These are phyloP conservation scores for Dorcoceras hygrometricum DNA, from an alignment of 257 asterid genomes.

Conservation along the genomic window DNA sequence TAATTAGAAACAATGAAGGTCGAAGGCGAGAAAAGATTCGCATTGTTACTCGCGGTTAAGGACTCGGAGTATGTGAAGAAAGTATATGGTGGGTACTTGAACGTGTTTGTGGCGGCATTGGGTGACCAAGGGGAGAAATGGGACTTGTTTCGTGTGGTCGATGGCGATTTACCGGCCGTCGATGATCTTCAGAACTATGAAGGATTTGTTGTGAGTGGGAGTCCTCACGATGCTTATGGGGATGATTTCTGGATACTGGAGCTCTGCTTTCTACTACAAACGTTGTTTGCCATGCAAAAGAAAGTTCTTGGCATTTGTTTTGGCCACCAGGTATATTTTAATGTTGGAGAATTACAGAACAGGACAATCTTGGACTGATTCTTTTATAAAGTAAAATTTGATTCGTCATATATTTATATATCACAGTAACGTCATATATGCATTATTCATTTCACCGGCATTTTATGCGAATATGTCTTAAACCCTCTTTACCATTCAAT, in stretches of 20 bases:
- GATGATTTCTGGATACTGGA: conserved; percentile 52
- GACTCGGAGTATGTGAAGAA: conserved; percentile 67
- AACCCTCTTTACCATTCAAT: no score
- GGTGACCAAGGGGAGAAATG: conserved; percentile 59
- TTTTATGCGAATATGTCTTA: no score
- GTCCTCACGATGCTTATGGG: conserved; percentile 66
- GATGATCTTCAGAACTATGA: conserved; percentile 42
- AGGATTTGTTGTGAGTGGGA: conserved; percentile 68
- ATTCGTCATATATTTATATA: no score
- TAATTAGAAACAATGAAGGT: conserved; percentile 28
- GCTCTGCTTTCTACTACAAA: conserved; percentile 50
- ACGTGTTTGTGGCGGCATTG: conserved; percentile 51
- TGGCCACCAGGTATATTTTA: conserved; percentile 54
- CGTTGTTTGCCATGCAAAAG: conserved; percentile 49
- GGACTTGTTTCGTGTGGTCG: conserved; percentile 59
- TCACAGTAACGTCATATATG: no score
- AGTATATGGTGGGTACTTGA: conserved; percentile 53
- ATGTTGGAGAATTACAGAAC: neutral
- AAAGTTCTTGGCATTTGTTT: conserved; percentile 77
- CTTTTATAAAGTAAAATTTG: neutral
- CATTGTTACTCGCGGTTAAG: conserved; percentile 45
- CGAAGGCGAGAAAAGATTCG: conserved; percentile 41
- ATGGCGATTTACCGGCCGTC: conserved; percentile 51
- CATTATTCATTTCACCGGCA: no score
- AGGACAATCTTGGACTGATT: neutral